Evolutionary conservation across 306 rosid species (phyloP), one percentile per base, ranked within the genome.

Genomic region (Pyrus communis): DNA sequence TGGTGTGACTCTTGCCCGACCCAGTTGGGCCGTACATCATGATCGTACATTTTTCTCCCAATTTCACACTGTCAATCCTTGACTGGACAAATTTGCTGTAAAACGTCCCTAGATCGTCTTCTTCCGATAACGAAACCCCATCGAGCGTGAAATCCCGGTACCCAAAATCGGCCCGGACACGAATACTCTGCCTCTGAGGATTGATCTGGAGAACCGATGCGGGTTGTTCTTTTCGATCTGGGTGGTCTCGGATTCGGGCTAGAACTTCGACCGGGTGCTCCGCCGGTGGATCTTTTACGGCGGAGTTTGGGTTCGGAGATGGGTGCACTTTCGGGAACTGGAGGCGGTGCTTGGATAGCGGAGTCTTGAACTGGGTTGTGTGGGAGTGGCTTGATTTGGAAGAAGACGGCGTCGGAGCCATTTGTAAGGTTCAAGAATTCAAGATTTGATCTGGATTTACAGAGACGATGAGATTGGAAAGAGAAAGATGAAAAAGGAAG

Each of bases 11-110:
- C 91, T 96, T 96, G 2, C 99, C 99, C 60, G 99, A 90, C 58
- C 99, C 99, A 3, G 98, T 96, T 0, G 99, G 99, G 2, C 99
- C 98, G 49, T 96, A 96, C 99, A 91, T 96, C 99, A 96, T 96
- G 18, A 96, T 79, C 17, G 99, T 96, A 42, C 98, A 96, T 73
- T 96, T 96, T 69, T 96, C 96, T 12, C 99, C 99, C 49, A 88
- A 54, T 60, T 84, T 92, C 63, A 96, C 96, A 1, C 93, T 89
- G 59, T 81, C 79, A 33, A 96, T 88, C 87, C 99, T 91, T 4
- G 98, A 91, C 69, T 86, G 81, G 22, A 96, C 98, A 52, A 88
- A 96, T 9, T 89, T 91, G 60, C 84, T 82, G 60, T 92, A 96
- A 38, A 96, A 96, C 5, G 67, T 51, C 35, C 87, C 97, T 9